phyloP scores from a whole-genome alignment of 352 stramenopile genomes.

The Pythium brachiatum region DNA sequence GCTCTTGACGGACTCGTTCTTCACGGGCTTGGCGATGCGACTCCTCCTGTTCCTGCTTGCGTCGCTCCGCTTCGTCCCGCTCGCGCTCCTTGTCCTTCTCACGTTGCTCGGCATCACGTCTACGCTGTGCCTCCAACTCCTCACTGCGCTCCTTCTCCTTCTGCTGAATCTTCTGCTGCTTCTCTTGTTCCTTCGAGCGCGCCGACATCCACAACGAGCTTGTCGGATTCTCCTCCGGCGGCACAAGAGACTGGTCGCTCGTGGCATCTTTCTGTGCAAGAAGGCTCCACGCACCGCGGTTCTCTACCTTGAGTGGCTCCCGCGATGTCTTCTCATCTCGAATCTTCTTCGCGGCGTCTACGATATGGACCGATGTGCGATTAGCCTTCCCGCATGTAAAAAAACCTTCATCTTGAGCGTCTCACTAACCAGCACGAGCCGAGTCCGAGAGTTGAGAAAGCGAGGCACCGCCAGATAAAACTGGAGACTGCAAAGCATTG shows the following conservation, averaged over 20 bases:
- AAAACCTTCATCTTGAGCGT: background rate
- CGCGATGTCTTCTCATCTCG: constrained; percentile 53
- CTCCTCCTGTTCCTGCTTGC: constrained; percentile 51
- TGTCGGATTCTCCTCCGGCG: constrained; percentile 62
- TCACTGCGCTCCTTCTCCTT: constrained; percentile 76
- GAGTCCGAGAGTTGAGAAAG: constrained; percentile 27
- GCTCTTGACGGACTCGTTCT: constrained; percentile 52
- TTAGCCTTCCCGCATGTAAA: constrained; percentile 6
- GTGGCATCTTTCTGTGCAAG: constrained; percentile 75
- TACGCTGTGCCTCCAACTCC: constrained; percentile 64
- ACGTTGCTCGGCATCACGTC: constrained; percentile 57
- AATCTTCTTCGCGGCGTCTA: constrained; percentile 78
- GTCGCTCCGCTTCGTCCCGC: constrained; percentile 65
- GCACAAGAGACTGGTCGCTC: constrained; percentile 47
- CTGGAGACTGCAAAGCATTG: constrained; percentile 26
- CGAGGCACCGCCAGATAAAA: constrained; percentile 21
- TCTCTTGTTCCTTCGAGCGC: constrained; percentile 84
- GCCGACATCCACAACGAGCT: constrained; percentile 84
- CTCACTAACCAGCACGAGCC: constrained; percentile 24
- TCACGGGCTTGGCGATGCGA: constrained; percentile 46
- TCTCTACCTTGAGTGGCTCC: constrained; percentile 79
- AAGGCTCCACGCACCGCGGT: constrained; percentile 81
- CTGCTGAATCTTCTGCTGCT: constrained; percentile 84
- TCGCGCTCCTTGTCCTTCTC: constrained; percentile 70
- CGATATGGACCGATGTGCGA: constrained; percentile 15